phyloP scores from a whole-genome alignment of 1,139 yeast species.

The Blastobotrys ciferrii region DNA sequence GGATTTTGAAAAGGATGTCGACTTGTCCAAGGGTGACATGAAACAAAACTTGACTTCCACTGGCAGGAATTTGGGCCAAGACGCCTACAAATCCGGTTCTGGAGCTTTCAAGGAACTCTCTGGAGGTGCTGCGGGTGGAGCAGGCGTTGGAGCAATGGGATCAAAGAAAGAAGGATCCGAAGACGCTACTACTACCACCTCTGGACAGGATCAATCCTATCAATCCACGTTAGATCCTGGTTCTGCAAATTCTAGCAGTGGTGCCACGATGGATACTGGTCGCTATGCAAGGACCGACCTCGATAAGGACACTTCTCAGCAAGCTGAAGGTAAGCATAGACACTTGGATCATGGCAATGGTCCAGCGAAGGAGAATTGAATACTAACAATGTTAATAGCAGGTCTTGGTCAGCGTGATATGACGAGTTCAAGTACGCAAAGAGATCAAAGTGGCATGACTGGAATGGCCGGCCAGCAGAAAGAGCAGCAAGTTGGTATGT shows the following conservation, averaged over 20 bases:
- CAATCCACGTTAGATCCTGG: background rate
- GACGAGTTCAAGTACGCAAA: background rate
- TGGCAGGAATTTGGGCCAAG: slow-evolving; percentile 4
- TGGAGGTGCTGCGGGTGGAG: background rate
- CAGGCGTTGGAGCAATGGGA: background rate
- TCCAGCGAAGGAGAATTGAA: no score
- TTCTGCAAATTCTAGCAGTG: background rate
- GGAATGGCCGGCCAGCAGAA: background rate
- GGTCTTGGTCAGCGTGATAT: background rate
- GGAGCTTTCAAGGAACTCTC: background rate
- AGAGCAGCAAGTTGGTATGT: background rate
- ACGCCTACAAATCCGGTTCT: slow-evolving; percentile 6
- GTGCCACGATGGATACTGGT: slow-evolving; percentile 1
- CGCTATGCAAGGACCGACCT: background rate
- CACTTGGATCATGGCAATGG: no score
- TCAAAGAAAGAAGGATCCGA: background rate
- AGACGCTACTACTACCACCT: background rate
- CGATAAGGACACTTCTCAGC: background rate
- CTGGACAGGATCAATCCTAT: background rate
- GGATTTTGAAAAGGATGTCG: background rate
- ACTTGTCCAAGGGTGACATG: slow-evolving; percentile 1
- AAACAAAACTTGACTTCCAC: slow-evolving; percentile 1
- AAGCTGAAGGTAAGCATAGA: background rate
- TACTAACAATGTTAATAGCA: background rate
- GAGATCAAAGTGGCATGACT: no score